phyloP scores from a whole-genome alignment of 805 yeast genomes.

The Cyberlindnera petersonii region DNA sequence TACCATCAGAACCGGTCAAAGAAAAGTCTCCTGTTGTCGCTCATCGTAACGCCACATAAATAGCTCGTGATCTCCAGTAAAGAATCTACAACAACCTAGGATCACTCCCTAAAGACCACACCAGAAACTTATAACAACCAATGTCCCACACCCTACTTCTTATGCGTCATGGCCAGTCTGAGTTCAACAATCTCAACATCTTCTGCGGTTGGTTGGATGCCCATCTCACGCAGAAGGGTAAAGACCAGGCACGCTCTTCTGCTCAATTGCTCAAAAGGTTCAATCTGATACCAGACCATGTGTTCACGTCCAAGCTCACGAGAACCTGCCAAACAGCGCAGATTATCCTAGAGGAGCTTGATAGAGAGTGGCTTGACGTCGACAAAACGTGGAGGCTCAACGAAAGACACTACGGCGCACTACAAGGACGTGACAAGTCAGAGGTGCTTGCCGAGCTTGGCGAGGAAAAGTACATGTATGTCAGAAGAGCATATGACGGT shows the following conservation, averaged over 20 bases:
- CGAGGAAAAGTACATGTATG: constrained; percentile 65
- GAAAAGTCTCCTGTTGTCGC: too few relatives aligned
- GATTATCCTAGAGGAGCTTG: constrained; percentile 55
- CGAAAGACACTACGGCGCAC: constrained; percentile 80
- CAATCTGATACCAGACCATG: constrained; percentile 49
- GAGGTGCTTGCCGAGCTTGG: constrained; percentile 64
- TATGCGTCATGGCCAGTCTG: constrained; percentile 81
- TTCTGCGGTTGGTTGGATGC: constrained; percentile 90
- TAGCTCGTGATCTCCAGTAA: too few relatives aligned
- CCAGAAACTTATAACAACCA: too few relatives aligned
- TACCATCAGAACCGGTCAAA: too few relatives aligned
- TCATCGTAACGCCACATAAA: too few relatives aligned
- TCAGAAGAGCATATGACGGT: constrained; percentile 77
- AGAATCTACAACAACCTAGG: too few relatives aligned
- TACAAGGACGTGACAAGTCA: constrained; percentile 76
- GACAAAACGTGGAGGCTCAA: constrained; percentile 74
- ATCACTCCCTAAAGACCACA: neutral
- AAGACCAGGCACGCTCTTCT: constrained; percentile 61
- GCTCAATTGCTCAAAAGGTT: constrained; percentile 54
- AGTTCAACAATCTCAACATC: constrained; percentile 68
- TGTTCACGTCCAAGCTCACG: constrained; percentile 67
- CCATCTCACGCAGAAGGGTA: constrained; percentile 61
- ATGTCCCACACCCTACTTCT: constrained; percentile 42
- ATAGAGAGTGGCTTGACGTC: constrained; percentile 48
- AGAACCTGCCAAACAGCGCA: constrained; percentile 74